These are phyloP conservation scores for Candida morakotiae DNA, from an alignment of 805 yeast genomes.

Conservation along the genomic window DNA sequence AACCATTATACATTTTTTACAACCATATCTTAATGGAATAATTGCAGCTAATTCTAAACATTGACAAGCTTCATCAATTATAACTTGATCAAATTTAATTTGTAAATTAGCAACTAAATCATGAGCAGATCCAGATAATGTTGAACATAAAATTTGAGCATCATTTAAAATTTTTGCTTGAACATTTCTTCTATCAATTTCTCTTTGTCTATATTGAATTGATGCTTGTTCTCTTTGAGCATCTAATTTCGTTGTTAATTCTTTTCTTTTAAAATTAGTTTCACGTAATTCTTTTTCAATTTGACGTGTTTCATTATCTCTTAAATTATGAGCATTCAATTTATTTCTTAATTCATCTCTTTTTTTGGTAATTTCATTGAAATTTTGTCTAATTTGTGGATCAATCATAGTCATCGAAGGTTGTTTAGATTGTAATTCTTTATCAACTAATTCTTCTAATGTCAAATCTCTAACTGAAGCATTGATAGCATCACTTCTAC, in stretches of 20 bases:
- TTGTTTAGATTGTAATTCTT: conserved; percentile 41
- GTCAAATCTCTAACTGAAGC: conserved; percentile 77
- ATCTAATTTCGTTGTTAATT: conserved; percentile 69
- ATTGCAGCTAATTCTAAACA: conserved; percentile 90
- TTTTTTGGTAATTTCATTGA: conserved; percentile 49
- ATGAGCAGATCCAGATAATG: conserved; percentile 93
- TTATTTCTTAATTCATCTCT: conserved; percentile 51
- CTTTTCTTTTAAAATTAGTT: conserved; percentile 59
- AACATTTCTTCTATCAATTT: conserved; percentile 67
- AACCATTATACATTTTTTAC: conserved; percentile 88
- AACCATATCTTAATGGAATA: conserved; percentile 89
- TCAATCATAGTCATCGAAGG: conserved; percentile 37
- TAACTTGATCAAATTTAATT: conserved; percentile 80
- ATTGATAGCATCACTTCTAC: conserved; percentile 85
- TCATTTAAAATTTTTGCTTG: conserved; percentile 68
- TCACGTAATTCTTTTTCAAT: conserved; percentile 51
- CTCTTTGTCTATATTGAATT: conserved; percentile 67
- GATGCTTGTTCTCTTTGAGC: conserved; percentile 72
- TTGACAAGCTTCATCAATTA: conserved; percentile 97
- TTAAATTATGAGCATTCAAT: conserved; percentile 17
- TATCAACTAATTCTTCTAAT: conserved; percentile 80
- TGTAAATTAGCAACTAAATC: conserved; percentile 73
- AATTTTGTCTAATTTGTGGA: conserved; percentile 46
- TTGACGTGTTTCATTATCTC: conserved; percentile 41
- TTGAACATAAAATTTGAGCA: conserved; percentile 86